Evolutionary conservation across 2,329 filamentous ascomycete genomes (phyloP).

Genomic region (Ceratocystis diversiconidia): DNA sequence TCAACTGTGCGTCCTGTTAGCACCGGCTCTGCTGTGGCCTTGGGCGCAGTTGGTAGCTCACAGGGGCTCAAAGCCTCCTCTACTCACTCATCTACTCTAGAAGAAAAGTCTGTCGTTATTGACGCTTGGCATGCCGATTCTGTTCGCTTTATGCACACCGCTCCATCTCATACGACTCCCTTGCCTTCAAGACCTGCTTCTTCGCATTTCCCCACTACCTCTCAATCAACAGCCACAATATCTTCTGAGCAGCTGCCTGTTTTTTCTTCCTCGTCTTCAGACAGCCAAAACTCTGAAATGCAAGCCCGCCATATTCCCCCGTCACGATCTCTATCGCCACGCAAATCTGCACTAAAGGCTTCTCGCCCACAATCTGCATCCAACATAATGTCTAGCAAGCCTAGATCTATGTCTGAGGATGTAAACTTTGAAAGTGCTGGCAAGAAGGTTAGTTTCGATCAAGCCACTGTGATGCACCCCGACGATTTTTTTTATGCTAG

Average conservation of each 20-base stretch:
- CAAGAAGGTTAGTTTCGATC: constrained; percentile 16
- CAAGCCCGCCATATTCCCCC: constrained; percentile 34
- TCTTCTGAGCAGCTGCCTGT: not conserved
- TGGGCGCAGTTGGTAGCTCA: not conserved
- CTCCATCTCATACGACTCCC: constrained; percentile 4
- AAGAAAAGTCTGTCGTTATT: constrained; percentile 8
- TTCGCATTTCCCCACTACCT: constrained; percentile 6
- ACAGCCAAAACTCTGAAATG: constrained; percentile 6
- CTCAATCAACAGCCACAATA: not conserved
- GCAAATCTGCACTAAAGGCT: constrained; percentile 59
- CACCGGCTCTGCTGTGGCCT: constrained; percentile 2
- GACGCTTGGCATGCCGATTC: constrained; percentile 4
- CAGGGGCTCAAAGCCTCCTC: not conserved
- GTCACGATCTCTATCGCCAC: constrained; percentile 56
- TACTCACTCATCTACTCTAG: not conserved
- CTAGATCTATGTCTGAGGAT: constrained; percentile 8
- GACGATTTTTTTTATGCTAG: constrained; percentile 10
- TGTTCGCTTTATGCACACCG: constrained; percentile 12
- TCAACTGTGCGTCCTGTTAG: not conserved
- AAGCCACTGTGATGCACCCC: constrained; percentile 14
- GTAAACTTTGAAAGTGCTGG: not conserved
- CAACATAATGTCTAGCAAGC: not conserved
- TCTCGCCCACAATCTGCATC: not conserved
- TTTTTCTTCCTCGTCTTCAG: not conserved
- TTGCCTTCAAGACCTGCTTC: constrained; percentile 30